These are phyloP conservation scores for Limonium bicolor DNA, from an alignment of 148 eudicot species.

Conservation along the genomic window DNA sequence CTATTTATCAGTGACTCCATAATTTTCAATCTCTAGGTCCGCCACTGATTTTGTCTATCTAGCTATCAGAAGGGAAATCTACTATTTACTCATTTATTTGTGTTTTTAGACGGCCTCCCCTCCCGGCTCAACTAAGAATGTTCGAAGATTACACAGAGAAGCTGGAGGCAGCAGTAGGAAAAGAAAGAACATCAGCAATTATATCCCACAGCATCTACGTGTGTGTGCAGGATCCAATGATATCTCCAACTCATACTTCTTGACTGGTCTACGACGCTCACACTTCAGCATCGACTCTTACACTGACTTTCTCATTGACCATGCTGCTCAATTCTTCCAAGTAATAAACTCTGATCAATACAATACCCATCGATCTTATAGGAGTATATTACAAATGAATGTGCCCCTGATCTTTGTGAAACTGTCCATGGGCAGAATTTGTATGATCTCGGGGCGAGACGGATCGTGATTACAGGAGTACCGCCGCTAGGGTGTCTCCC, in stretches of 20 bases:
- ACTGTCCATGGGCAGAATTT: conserved; percentile 33
- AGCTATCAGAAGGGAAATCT: background rate
- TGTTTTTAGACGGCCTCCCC: conserved; percentile 34
- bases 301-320: conserved; percentile 18
- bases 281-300: conserved; percentile 14
- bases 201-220: conserved; percentile 11
- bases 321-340: conserved; percentile 39
- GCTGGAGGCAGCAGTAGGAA: conserved; percentile 15
- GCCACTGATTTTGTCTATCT: conserved; percentile 56
- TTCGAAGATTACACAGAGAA: conserved; percentile 17
- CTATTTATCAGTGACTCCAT: too few relatives aligned
- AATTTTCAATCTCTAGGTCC: too few relatives aligned
- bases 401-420: background rate
- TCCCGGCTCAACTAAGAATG: conserved; percentile 26
- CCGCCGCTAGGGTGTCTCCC: conserved; percentile 65
- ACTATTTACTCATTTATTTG: too few relatives aligned
- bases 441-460: conserved; percentile 40
- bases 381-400: background rate
- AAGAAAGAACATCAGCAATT: conserved; percentile 10
- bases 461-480: conserved; percentile 28
- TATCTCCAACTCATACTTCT: conserved; percentile 24
- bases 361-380: background rate
- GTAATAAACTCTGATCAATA: conserved; percentile 1
- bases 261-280: conserved; percentile 2
- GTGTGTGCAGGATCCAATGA: conserved; percentile 16